A percentile compares a stretch with the other conserved stretches of the same genome.
Evolutionary conservation across 1,284 basidiomycete genomes (phyloP).

Genomic region (Fomitopsis palustris): DNA sequence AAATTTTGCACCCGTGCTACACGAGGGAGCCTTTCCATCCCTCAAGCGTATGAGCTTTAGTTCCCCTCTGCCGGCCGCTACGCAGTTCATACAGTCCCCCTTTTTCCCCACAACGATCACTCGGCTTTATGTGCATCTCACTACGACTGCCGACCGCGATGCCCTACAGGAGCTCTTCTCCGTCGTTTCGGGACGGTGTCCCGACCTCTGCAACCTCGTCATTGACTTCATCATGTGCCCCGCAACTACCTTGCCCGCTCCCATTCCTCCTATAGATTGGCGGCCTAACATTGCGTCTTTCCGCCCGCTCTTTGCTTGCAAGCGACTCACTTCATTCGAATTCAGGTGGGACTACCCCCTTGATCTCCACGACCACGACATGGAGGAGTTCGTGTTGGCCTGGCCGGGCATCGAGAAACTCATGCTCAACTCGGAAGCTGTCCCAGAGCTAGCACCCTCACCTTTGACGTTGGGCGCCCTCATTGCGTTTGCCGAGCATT

Average conservation of each 20-base stretch:
- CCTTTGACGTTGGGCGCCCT: constrained; percentile 45
- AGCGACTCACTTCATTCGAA: constrained; percentile 44
- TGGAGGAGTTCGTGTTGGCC: constrained; percentile 45
- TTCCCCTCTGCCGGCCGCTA: constrained; percentile 35
- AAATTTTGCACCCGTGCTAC: constrained; percentile 38
- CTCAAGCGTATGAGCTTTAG: constrained; percentile 48
- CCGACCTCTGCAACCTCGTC: constrained; percentile 32
- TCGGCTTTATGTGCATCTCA: constrained; percentile 46
- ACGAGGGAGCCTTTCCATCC: constrained; percentile 46
- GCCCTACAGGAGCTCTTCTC: constrained; percentile 40
- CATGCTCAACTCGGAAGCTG: constrained; percentile 50
- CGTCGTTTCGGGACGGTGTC: constrained; percentile 40
- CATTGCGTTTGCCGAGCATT: constrained; percentile 48
- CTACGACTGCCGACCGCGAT: constrained; percentile 37
- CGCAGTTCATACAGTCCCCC: constrained; percentile 11
- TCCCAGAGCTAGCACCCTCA: constrained; percentile 25
- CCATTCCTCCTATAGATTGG: constrained; percentile 20
- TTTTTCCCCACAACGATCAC: constrained; percentile 37
- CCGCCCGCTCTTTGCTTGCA: constrained; percentile 44
- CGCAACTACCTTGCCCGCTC: constrained; percentile 15
- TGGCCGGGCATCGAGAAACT: constrained; percentile 47
- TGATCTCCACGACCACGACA: constrained; percentile 39
- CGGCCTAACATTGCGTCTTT: constrained; percentile 44
- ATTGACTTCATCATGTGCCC: constrained; percentile 27
- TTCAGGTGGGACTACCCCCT: constrained; percentile 54